Percentiles rank a stretch among this genome's conserved stretches.
Conservation (phyloP, 1,284 basidiomycete genomes). For the Sphagnurus paluster region DNA sequence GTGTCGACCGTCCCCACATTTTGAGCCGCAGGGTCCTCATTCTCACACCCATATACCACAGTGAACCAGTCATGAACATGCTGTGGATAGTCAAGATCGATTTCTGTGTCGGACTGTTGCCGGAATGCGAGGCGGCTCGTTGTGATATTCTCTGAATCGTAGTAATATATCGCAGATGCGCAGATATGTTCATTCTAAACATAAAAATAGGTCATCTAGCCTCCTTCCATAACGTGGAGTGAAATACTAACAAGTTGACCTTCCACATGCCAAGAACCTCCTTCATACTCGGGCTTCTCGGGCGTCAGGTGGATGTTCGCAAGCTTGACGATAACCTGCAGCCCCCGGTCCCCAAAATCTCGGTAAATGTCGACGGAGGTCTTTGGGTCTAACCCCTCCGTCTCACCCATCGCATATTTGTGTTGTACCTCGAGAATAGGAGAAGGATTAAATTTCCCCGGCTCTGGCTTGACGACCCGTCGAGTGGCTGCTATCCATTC, state of each 20-base stretch:
- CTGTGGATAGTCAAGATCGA: slow-evolving; percentile 23
- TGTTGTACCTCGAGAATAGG: not conserved
- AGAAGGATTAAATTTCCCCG: slow-evolving; percentile 17
- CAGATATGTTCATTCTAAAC: slow-evolving; percentile 47
- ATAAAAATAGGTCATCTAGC: no score
- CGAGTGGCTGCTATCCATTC: slow-evolving; percentile 18
- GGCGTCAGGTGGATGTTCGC: slow-evolving; percentile 51
- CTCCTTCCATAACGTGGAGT: no score
- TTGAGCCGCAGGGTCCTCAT: slow-evolving; percentile 11
- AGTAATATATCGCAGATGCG: slow-evolving; percentile 43
- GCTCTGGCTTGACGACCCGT: slow-evolving; percentile 23
- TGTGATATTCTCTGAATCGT: slow-evolving; percentile 34
- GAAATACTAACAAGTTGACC: slow-evolving; percentile 33
- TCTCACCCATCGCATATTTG: not conserved
- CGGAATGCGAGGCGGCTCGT: slow-evolving; percentile 32
- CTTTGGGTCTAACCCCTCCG: not conserved
- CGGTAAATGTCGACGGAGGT: slow-evolving; percentile 22
- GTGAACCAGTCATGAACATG: slow-evolving; percentile 27
- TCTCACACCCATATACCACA: slow-evolving; percentile 26
- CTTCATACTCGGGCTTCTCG: slow-evolving; percentile 38
- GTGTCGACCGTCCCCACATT: slow-evolving; percentile 15
- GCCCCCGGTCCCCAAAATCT: slow-evolving; percentile 23
- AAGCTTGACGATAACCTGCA: slow-evolving; percentile 55
- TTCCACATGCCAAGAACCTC: slow-evolving; percentile 42
- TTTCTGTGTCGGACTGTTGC: slow-evolving; percentile 18